These are phyloP conservation scores for Fomitopsis betulina DNA, from an alignment of 1,284 basidiomycete genomes.

Conservation along the genomic window DNA sequence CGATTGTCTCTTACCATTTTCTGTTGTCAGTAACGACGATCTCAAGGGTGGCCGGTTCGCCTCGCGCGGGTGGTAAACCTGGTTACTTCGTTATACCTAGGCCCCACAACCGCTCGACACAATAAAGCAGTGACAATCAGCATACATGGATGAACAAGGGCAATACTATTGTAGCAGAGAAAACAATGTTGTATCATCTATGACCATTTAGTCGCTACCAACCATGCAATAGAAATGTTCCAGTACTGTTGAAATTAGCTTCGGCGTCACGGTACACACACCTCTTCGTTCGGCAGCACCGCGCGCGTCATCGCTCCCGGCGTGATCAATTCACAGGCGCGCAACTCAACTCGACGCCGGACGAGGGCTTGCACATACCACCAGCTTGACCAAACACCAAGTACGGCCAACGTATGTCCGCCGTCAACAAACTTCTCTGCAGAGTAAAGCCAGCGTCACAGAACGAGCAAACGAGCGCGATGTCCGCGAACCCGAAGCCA, in stretches of 20 bases:
- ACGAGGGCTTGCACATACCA: not conserved
- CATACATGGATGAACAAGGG: not conserved
- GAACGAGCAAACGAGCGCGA: slow-evolving; percentile 1
- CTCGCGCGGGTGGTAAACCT: slow-evolving; percentile 42
- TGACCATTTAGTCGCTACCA: not conserved
- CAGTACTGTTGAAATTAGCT: too few relatives aligned
- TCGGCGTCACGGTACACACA: too few relatives aligned
- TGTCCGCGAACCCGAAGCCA: slow-evolving; percentile 13
- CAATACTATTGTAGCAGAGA: not conserved
- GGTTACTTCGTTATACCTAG: not conserved
- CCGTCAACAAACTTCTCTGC: slow-evolving; percentile 22
- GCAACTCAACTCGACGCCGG: too few relatives aligned
- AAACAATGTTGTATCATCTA: not conserved
- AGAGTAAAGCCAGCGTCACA: slow-evolving; percentile 13
- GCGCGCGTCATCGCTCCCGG: not conserved
- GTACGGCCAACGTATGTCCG: slow-evolving; percentile 3
- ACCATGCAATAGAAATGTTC: too few relatives aligned
- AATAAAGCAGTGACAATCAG: not conserved
- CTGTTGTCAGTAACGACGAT: slow-evolving; percentile 23
- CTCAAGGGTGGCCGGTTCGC: slow-evolving; percentile 61
- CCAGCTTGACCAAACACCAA: not conserved
- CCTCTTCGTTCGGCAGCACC: not conserved
- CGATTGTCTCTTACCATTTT: too few relatives aligned
- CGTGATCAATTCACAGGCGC: not conserved
- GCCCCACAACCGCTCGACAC: not conserved